Conservation (phyloP, 2,329 filamentous ascomycete species). For the Dissoconium aciculare region DNA sequence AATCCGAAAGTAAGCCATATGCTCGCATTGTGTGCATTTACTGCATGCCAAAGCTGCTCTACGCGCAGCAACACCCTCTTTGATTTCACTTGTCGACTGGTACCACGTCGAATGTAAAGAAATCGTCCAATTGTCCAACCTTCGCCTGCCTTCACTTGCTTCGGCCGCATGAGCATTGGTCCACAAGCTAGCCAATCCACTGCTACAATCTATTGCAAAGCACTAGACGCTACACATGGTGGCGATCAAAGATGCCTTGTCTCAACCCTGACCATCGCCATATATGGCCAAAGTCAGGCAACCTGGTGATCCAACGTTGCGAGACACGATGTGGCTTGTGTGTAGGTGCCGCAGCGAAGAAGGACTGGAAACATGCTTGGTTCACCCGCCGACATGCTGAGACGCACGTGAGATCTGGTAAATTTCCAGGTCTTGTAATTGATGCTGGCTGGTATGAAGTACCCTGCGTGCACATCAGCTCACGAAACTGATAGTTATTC, state of each 20-base stretch:
- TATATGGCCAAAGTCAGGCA: constrained; percentile 14
- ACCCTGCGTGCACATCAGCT: too few species aligned
- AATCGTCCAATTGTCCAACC: too few species aligned
- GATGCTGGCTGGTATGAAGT: neutral
- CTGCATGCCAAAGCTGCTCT: too few species aligned
- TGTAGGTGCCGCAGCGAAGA: constrained; percentile 7
- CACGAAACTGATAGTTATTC: too few species aligned
- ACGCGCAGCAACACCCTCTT: too few species aligned
- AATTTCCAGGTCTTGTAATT: neutral
- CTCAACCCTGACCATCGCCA: constrained; percentile 15
- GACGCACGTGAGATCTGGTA: neutral
- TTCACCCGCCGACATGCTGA: constrained; percentile 18
- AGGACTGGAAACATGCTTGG: constrained; percentile 18
- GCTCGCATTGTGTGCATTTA: too few species aligned
- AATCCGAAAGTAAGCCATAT: too few species aligned
- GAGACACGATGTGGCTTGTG: constrained; percentile 18
- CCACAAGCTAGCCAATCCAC: neutral
- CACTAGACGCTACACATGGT: neutral
- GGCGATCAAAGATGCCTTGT: constrained; percentile 16
- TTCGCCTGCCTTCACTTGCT: too few species aligned
- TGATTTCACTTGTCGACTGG: too few species aligned
- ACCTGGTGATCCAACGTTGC: constrained; percentile 16
- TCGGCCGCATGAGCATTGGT: too few species aligned
- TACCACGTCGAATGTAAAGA: too few species aligned
- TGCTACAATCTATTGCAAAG: neutral